Base-by-base conservation (phyloP, 352 stramenopile species). In the Thalassiosira mediterranea region DNA sequence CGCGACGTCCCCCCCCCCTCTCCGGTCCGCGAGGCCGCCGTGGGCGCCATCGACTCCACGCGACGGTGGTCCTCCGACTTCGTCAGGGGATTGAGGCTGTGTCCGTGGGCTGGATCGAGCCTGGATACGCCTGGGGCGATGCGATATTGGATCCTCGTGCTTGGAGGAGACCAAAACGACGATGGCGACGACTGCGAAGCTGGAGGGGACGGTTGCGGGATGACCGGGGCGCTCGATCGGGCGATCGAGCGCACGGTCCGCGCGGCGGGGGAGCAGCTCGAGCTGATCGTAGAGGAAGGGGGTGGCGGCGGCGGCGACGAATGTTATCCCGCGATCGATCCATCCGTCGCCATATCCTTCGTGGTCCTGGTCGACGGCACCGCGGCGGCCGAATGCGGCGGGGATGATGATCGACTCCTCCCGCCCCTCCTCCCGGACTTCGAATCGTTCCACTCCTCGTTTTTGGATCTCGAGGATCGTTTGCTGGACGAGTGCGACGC, bases 371-470 rank as follows among this genome's bases (percentile, higher is more conserved):
- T 66, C 31, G 13, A 49, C 63, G 19, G 28, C 47, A 46, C 47
- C 11, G 54, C 25, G 17, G 10, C 54, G 19, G 57, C 8, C 49
- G n/a, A 4, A 17, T 44, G 8, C 37, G 13, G 31, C 28, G 31
- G 26, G 13, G 13, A 65, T 17, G 23, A 25, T 21, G 10, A 48
- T 28, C n/a, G 7, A 15, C 21, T 15, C 7, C 28, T 47, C 40
- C 53, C 10, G 19, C 31, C 56, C 38, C 3, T 15, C 7, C 19
- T 68, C 0, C 31, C 47, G 10, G 57, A 77, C 38, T 91, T 91
- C 81, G 63, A 42, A 10, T 40, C 65, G 1, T 92, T 90, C 64
- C 74, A 89, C 46, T 60, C 90, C 21, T 90, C 72, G 62, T 90
- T 90, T 53, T 51, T 81, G 25, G 74, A 86, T 34, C 48, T 90